Evolutionary conservation across 2,329 filamentous ascomycete genomes (phyloP).

Genomic region (Fusarium scirpi): DNA sequence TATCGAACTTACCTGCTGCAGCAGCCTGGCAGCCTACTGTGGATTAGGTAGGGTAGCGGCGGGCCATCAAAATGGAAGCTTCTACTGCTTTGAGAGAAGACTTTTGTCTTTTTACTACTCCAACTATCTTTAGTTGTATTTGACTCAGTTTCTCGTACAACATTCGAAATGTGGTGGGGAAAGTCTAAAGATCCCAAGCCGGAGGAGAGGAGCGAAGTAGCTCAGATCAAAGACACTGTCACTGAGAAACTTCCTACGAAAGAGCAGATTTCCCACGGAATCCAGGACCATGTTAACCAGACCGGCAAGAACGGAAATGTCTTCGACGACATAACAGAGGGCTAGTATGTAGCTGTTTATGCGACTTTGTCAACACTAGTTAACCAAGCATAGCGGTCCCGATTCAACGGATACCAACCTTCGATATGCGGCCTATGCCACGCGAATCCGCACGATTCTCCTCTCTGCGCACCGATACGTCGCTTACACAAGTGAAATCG

Average conservation of each 20-base stretch:
- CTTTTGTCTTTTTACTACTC: background rate
- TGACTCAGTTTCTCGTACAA: background rate
- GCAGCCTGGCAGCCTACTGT: constrained; percentile 1
- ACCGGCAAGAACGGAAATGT: constrained; percentile 75
- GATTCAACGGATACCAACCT: constrained; percentile 87
- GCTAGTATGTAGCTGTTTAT: constrained; percentile 70
- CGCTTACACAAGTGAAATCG: constrained; percentile 95
- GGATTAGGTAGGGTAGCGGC: constrained; percentile 24
- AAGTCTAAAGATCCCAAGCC: constrained; percentile 53
- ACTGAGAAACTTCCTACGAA: constrained; percentile 62
- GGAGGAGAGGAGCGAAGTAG: constrained; percentile 44
- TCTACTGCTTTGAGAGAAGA: constrained; percentile 11
- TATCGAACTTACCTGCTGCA: constrained; percentile 8
- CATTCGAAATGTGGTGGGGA: constrained; percentile 58
- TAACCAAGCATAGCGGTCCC: constrained; percentile 54
- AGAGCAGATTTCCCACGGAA: constrained; percentile 64
- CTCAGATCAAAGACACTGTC: constrained; percentile 50
- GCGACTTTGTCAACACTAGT: constrained; percentile 10
- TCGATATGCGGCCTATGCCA: constrained; percentile 93
- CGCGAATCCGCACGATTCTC: constrained; percentile 86
- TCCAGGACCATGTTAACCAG: constrained; percentile 70
- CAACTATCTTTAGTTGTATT: background rate
- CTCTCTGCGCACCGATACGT: constrained; percentile 94
- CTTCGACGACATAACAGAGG: constrained; percentile 81
- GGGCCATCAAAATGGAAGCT: constrained; percentile 38